Conservation (phyloP, 192 early-diverging fungal species). For the Pilaira anomala region DNA sequence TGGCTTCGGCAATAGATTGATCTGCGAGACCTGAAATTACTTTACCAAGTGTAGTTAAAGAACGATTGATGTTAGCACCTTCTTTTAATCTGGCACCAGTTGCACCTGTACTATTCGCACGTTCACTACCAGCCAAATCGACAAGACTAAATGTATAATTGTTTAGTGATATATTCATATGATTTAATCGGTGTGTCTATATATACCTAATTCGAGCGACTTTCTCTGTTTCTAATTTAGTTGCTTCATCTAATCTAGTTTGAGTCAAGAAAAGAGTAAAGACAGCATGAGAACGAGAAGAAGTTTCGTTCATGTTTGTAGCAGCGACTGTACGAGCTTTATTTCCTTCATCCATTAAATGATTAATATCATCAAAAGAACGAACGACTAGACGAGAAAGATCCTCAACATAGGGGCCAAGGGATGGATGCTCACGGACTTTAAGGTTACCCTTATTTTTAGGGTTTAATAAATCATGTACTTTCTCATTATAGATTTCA, state of each 20-base stretch:
- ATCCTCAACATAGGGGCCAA: slow-evolving; percentile 91
- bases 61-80: slow-evolving; percentile 94
- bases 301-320: slow-evolving; percentile 93
- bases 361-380: slow-evolving; percentile 61
- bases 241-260: slow-evolving; percentile 46
- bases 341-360: slow-evolving; percentile 77
- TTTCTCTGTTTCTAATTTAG: slow-evolving; percentile 63
- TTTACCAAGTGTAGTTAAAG: slow-evolving; percentile 87
- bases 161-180: neutral
- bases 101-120: slow-evolving; percentile 83
- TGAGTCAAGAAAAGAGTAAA: slow-evolving; percentile 75
- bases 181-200: too few relatives aligned
- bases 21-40: slow-evolving; percentile 91
- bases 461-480: slow-evolving; percentile 78
- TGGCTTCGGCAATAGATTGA: slow-evolving; percentile 40
- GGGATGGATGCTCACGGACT: slow-evolving; percentile 76
- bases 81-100: slow-evolving; percentile 84
- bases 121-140: slow-evolving; percentile 92
- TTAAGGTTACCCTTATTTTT: slow-evolving; percentile 67
- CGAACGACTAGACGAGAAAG: slow-evolving; percentile 79
- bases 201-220: slow-evolving; percentile 60
- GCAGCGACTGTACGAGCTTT: slow-evolving; percentile 84
- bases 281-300: slow-evolving; percentile 84
- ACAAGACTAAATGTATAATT: slow-evolving; percentile 54
- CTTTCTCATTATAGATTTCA: slow-evolving; percentile 88